Evolutionary conservation across 176 grass and related monocot species (phyloP).

Genomic region (Oropetium thomaeum): DNA sequence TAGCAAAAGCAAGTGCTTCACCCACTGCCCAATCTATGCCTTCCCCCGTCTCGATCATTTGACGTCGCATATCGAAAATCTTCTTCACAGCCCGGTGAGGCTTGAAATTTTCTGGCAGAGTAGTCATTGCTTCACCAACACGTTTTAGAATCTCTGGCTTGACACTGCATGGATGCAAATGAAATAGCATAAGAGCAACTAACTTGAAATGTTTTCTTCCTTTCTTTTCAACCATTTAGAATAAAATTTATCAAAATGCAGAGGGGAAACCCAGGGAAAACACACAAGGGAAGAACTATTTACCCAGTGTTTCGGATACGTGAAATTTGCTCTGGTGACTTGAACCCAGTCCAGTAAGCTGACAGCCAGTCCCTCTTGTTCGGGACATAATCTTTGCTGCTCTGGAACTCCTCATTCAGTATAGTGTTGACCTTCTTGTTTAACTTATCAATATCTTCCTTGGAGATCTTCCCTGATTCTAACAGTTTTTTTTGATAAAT

Average conservation of each 20-base stretch:
- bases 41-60: constrained; percentile 90
- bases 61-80: constrained; percentile 75
- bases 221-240: not conserved
- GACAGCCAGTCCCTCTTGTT: constrained; percentile 98
- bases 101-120: constrained; percentile 91
- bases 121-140: constrained; percentile 89
- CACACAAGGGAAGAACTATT: constrained; percentile 12
- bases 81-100: constrained; percentile 96
- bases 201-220: not conserved
- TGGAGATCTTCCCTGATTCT: constrained; percentile 72
- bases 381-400: constrained; percentile 83
- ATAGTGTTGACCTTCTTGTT: constrained; percentile 79
- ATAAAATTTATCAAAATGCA: not conserved
- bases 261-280: not conserved
- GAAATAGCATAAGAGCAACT: not conserved
- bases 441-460: constrained; percentile 80
- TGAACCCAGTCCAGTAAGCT: constrained; percentile 96
- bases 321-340: constrained; percentile 98
- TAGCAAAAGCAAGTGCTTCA: constrained; percentile 95
- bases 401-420: constrained; percentile 82
- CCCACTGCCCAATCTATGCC: constrained; percentile 96
- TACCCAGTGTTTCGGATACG: constrained; percentile 96
- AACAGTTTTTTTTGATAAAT: constrained; percentile 82
- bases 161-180: constrained; percentile 58
- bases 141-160: constrained; percentile 97